Base-by-base conservation (phyloP, 129 eudicot species). In the Solidago caesia region DNA sequence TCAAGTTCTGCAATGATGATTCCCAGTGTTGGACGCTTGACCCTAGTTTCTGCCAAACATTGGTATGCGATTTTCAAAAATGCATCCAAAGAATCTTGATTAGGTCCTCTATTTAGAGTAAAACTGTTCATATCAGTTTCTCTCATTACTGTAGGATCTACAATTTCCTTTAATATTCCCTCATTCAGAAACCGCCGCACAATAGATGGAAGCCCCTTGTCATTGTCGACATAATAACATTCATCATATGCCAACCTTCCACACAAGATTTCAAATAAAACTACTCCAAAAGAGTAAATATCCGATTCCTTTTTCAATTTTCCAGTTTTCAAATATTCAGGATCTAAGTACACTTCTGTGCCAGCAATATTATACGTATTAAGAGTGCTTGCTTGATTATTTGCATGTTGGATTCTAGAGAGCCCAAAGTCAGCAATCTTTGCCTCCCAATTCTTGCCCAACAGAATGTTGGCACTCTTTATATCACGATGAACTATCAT, bases 361-460 rank as follows among this genome's bases (percentile, higher is more conserved):
- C 73, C 73, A 5, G 60, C 73, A 48, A 68, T 12, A 6, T 48
- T 5, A 16, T 16, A 14, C 2, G 73, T 68, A 1, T 68, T 5
- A 8, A 68, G 0, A 12, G 58, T 46, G 43, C 44, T 46, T 26
- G 13, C 73, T 13, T 62, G 44, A 9, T 62, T 44, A 62, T 29
- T 27, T 13, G 16, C 1, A 27, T 52, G 45, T 2, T 48, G 10
- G 45, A 47, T 16, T 48, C 44, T 68, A 6, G 73, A 68, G 21
- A 68, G 73, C 44, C 73, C 73, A 47, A 68, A 68, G 44, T 68
- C 73, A 48, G 60, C 45, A 27, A 68, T 68, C 73, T 68, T 68
- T 4, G 60, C 59, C 15, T 16, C 60, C 60, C 44, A 27, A 68
- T 47, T 68, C 16, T 46, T 11, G 4, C 13, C 42, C 10, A 68